phyloP scores from a whole-genome alignment of 164 flowering plant genomes.

The Kingdonia uniflora region DNA sequence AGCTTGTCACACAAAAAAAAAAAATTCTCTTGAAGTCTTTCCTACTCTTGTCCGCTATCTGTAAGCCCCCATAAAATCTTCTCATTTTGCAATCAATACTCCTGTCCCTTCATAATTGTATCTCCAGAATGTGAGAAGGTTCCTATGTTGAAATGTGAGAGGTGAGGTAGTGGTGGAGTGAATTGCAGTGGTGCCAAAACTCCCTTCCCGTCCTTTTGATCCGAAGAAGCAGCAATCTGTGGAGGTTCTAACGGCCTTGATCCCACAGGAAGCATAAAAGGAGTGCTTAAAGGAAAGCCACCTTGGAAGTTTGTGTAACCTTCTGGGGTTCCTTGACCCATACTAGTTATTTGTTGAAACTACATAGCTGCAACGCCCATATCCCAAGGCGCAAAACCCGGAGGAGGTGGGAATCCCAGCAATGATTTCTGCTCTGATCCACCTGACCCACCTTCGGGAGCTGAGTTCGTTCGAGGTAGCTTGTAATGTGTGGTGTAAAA shows the following conservation, averaged over 20 bases:
- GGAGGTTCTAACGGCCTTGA: conserved; percentile 28
- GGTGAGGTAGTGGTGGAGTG: too few species aligned
- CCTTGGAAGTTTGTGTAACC: conserved; percentile 31
- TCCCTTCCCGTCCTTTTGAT: conserved; percentile 48
- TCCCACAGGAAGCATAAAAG: conserved; percentile 13
- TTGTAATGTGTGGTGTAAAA: too few species aligned
- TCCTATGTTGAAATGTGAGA: conserved; percentile 26
- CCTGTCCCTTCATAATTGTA: conserved; percentile 34
- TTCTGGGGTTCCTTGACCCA: conserved; percentile 32
- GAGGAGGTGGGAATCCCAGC: conserved; percentile 52
- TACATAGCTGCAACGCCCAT: conserved; percentile 25
- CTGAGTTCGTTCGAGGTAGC: too few species aligned
- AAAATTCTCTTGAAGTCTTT: too few species aligned
- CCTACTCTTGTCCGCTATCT: conserved; percentile 17
- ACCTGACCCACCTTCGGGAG: conserved; percentile 43
- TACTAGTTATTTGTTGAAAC: conserved; percentile 28
- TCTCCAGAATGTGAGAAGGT: conserved; percentile 33
- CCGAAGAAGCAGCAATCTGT: conserved; percentile 30
- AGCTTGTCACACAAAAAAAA: too few species aligned
- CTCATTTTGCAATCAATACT: conserved; percentile 50
- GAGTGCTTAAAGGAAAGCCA: conserved; percentile 22
- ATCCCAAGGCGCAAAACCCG: conserved; percentile 40
- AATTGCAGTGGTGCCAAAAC: conserved; percentile 42
- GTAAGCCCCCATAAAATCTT: conserved; percentile 38
- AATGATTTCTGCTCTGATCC: conserved; percentile 57